Base-by-base conservation (phyloP, 441 rosid genomes). In the Aquilaria agallochum region DNA sequence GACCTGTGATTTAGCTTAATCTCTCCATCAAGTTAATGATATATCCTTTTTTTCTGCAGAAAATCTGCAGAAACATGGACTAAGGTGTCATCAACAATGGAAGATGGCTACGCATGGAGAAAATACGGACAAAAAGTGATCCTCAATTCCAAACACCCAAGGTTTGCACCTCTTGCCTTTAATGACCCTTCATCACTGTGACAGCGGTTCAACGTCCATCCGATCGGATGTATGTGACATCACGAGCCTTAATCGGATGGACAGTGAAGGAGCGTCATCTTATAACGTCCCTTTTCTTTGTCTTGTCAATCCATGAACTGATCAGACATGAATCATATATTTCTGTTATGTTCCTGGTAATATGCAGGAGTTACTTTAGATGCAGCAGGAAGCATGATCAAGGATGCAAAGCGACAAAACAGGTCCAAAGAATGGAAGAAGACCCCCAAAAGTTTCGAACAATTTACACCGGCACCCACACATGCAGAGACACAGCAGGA, bases 61-160 rank as follows among this genome's bases (percentile, higher is more conserved):
- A 88, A 71, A 73, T 59, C 42, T 57, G 72, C 74, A 15, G 65
- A 74, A 13, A 62, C 88, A 57, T 60, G 82, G 81, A 67, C 67
- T 6, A 47, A 33, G 30, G 74, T 72, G 32, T 72, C 83, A 32
- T 48, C 78, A 32, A 32, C 71, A 8, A 11, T 9, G 9, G 84
- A 83, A n/a, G 98, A 92, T 32, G 71, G 69, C 56, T 77, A 75
- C 59, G 77, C 87, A 20, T 92, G 98, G 98, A 87, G 98, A 55
- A 92, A 92, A 63, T 92, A 92, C 58, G 98, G 98, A 11, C 96
- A 89, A 63, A 92, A 92, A 55, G 76, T 58, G 59, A 92, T 92
- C 56, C 88, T 89, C 60, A 81, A 92, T 66, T 57, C 93, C 53
- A 80, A 76, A 61, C 60, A 76, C 59, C 91, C 93, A 44, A 89